Evolutionary conservation across 164 flowering plant species (phyloP).

Genomic region (Chloranthus sessilifolius): DNA sequence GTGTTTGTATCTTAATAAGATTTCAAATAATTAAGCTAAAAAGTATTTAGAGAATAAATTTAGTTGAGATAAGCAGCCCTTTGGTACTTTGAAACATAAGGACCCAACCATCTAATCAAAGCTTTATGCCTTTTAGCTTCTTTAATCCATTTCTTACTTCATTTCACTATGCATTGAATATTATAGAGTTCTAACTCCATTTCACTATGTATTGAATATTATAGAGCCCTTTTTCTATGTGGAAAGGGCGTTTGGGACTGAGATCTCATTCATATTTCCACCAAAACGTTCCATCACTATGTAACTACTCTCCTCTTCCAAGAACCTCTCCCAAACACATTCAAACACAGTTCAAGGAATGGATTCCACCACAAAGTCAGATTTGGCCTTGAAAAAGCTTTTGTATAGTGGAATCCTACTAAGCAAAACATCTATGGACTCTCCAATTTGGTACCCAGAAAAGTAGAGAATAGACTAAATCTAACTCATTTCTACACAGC

Average conservation of each 20-base stretch:
- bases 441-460: conserved; percentile 1
- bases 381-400: conserved; percentile 19
- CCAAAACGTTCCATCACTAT: too few relatives aligned
- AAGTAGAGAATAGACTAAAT: too few relatives aligned
- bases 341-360: conserved; percentile 7
- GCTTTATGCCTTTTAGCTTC: conserved; percentile 2
- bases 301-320: too few relatives aligned
- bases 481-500: too few relatives aligned
- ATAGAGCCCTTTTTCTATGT: conserved; percentile 1
- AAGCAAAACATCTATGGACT: conserved; percentile 4
- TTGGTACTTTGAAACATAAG: conserved; percentile 15
- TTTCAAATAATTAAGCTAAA: too few relatives aligned
- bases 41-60: too few relatives aligned
- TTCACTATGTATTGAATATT: conserved; percentile 4
- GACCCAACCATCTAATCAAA: conserved; percentile 14
- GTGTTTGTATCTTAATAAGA: too few relatives aligned
- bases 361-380: conserved; percentile 11
- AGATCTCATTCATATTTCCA: conserved; percentile 8
- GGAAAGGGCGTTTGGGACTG: conserved; percentile 13
- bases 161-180: too few relatives aligned
- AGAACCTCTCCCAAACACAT: background rate
- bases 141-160: background rate
- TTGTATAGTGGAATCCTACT: conserved; percentile 9
- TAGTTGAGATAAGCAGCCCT: conserved; percentile 21
- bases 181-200: too few relatives aligned